Conservation (phyloP, 108 stramenopile genomes). For the Asterionellopsis glacialis region DNA sequence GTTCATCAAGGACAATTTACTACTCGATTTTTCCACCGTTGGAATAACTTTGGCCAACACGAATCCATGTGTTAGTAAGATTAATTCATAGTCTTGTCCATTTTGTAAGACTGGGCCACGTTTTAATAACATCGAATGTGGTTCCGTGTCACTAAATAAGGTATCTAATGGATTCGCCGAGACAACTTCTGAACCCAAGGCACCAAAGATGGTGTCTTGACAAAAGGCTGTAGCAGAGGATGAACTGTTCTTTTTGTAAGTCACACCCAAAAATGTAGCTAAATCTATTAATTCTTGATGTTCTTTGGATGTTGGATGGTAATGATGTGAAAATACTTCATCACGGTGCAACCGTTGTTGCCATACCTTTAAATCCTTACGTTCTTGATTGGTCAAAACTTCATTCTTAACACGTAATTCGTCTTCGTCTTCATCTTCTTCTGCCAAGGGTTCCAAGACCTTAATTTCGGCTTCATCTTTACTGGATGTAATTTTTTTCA, state of each 20-base stretch:
- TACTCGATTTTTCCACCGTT: not conserved
- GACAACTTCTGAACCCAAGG: not conserved
- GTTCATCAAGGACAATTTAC: constrained; percentile 4
- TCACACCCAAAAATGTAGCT: constrained; percentile 3
- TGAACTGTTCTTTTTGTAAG: not conserved
- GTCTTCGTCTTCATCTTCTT: constrained; percentile 1
- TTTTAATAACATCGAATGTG: constrained; percentile 9
- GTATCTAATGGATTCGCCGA: not conserved
- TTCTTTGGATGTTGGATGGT: constrained; percentile 23
- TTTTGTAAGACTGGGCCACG: constrained; percentile 11
- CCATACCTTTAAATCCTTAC: not conserved
- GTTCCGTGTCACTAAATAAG: not conserved
- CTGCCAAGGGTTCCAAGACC: constrained; percentile 1
- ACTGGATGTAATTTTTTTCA: too few species aligned
- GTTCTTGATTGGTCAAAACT: not conserved
- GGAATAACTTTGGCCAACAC: constrained; percentile 11
- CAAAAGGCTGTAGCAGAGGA: too few species aligned
- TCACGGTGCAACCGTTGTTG: constrained; percentile 16
- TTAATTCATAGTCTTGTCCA: constrained; percentile 19
- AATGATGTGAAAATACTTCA: constrained; percentile 37
- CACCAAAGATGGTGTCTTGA: not conserved
- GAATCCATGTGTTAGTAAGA: constrained; percentile 44
- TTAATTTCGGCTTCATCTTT: not conserved
- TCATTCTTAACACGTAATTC: constrained; percentile 7
- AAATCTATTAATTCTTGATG: constrained; percentile 20